These are phyloP conservation scores for Pythium utonaiense DNA, from an alignment of 352 stramenopile genomes.

Conservation along the genomic window DNA sequence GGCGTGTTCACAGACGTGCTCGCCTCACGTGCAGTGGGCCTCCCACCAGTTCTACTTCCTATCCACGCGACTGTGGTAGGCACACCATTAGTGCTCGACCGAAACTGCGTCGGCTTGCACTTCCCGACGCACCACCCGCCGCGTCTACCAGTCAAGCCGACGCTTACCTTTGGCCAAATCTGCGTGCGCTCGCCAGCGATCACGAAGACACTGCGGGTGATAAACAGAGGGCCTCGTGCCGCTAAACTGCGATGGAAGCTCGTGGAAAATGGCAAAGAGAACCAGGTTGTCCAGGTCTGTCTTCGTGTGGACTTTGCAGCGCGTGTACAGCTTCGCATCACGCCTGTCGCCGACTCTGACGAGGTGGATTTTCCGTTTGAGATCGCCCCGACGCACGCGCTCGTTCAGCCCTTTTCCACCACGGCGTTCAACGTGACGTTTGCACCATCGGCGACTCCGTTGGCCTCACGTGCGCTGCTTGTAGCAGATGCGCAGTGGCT, in stretches of 20 bases:
- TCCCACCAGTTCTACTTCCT: conserved; percentile 62
- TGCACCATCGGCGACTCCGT: conserved; percentile 17
- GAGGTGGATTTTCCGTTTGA: conserved; percentile 36
- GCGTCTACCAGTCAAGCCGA: conserved; percentile 22
- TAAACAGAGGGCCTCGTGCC: conserved; percentile 61
- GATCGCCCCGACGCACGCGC: conserved; percentile 17
- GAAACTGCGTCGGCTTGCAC: conserved; percentile 61
- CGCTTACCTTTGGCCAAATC: conserved; percentile 43
- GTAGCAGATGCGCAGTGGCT: conserved; percentile 65
- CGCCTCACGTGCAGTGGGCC: conserved; percentile 41
- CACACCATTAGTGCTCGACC: conserved; percentile 50
- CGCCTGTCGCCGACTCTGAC: conserved; percentile 27
- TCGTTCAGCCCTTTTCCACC: conserved; percentile 34
- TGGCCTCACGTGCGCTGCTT: conserved; percentile 37
- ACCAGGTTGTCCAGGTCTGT: conserved; percentile 53
- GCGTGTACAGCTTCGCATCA: conserved; percentile 43
- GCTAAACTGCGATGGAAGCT: conserved; percentile 61
- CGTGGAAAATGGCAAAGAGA: conserved; percentile 38
- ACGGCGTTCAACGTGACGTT: conserved; percentile 57
- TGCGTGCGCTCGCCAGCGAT: conserved; percentile 38
- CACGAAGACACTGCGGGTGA: conserved; percentile 51
- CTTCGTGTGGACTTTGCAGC: conserved; percentile 51
- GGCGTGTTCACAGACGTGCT: conserved; percentile 64
- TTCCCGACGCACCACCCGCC: conserved; percentile 13
- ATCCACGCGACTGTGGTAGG: conserved; percentile 50